Percentiles rank a stretch among this genome's conserved stretches.
These are phyloP conservation scores for Coemansia sp. DNA, from an alignment of 192 early-diverging fungal species.

Conservation along the genomic window DNA sequence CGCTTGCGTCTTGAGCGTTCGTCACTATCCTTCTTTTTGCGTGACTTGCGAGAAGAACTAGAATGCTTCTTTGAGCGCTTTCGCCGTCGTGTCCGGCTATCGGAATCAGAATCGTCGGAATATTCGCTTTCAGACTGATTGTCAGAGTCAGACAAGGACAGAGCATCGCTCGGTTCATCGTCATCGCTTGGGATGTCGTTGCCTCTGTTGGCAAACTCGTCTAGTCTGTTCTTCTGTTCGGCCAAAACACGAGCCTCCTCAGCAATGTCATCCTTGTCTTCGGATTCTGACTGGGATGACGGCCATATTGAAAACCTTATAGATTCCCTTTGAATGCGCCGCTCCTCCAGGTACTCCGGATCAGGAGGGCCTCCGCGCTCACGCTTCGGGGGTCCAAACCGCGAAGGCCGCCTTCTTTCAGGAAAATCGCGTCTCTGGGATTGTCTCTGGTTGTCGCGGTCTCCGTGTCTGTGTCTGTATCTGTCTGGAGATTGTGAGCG, in stretches of 20 bases:
- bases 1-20: slow-evolving; percentile 28
- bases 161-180: not conserved
- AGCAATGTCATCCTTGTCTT: slow-evolving; percentile 47
- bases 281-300: slow-evolving; percentile 57
- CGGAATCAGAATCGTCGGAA: slow-evolving; percentile 1
- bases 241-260: slow-evolving; percentile 39
- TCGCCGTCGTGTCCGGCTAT: not conserved
- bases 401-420: not conserved
- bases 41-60: not conserved
- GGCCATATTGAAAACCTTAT: slow-evolving; percentile 59
- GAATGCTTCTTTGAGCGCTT: slow-evolving; percentile 7
- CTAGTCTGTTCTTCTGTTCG: slow-evolving; percentile 23
- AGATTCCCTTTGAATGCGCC: slow-evolving; percentile 45
- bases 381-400: not conserved
- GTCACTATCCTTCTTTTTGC: slow-evolving; percentile 2
- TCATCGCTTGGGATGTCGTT: slow-evolving; percentile 16
- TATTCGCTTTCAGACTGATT: not conserved
- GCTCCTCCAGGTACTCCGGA: slow-evolving; percentile 33
- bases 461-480: not conserved
- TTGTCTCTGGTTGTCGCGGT: not conserved
- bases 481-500: not conserved
- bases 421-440: not conserved
- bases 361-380: slow-evolving; percentile 18
- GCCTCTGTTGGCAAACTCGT: slow-evolving; percentile 19
- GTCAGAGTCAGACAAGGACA: not conserved